These are phyloP conservation scores for Diversispora epigaea DNA, from an alignment of 192 early-diverging fungal genomes.

Conservation along the genomic window DNA sequence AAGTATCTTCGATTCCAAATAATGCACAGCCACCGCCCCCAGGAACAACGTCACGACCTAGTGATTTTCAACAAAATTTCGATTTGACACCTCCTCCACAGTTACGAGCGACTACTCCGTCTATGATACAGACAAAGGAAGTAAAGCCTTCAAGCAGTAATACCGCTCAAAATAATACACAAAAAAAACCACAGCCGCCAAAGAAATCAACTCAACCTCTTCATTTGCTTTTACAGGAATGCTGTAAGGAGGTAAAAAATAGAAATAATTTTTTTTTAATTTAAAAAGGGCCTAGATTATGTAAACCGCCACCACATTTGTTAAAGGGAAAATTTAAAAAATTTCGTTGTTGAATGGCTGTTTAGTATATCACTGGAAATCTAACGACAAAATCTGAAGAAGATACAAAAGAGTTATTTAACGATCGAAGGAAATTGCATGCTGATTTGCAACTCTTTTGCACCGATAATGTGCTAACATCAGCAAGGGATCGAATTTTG, in stretches of 20 bases:
- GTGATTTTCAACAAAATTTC: neutral
- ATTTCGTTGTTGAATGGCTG: slow-evolving; percentile 18
- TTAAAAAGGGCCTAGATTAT: neutral
- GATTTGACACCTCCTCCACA: neutral
- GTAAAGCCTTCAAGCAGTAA: neutral
- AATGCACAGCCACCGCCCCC: slow-evolving; percentile 4
- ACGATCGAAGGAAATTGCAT: slow-evolving; percentile 43
- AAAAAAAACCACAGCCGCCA: neutral
- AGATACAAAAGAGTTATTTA: slow-evolving; percentile 43
- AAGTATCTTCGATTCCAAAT: neutral
- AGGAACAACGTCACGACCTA: neutral
- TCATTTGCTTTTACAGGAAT: slow-evolving; percentile 4
- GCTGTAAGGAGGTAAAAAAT: slow-evolving; percentile 3
- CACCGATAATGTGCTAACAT: slow-evolving; percentile 43
- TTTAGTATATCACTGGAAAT: slow-evolving; percentile 45
- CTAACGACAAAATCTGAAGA: slow-evolving; percentile 48
- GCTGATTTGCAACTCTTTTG: slow-evolving; percentile 45
- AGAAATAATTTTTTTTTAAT: neutral
- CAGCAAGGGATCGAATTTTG: slow-evolving; percentile 44
- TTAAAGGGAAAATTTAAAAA: neutral
- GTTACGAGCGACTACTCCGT: neutral
- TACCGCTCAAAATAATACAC: neutral
- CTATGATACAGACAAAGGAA: neutral
- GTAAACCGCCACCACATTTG: neutral
- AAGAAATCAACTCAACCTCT: slow-evolving; percentile 14